Conservation (phyloP, 768 basidiomycete species). For the Pisolithus albus region DNA sequence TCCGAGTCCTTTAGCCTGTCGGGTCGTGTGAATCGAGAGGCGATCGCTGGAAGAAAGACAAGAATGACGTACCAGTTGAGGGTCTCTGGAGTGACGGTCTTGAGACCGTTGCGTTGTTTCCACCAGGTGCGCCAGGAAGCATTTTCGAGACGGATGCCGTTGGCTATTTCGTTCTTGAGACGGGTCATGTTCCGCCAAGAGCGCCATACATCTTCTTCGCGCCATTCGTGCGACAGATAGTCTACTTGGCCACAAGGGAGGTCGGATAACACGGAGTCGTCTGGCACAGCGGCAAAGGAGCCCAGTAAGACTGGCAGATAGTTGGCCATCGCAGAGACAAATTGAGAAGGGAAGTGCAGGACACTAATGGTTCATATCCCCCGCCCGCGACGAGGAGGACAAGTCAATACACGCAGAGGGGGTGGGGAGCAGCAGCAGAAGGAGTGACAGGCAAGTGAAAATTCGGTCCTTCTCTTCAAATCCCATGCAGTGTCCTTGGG, state of each 20-base stretch:
- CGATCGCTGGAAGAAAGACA: background rate
- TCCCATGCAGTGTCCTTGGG: background rate
- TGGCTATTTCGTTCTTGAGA: constrained; percentile 96
- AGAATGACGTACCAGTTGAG: constrained; percentile 82
- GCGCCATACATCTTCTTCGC: constrained; percentile 96
- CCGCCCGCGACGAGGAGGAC: no score
- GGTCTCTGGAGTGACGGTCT: constrained; percentile 93
- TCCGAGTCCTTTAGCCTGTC: constrained; percentile 97
- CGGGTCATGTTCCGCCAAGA: constrained; percentile 98
- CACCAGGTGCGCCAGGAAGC: constrained; percentile 99
- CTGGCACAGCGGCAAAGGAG: constrained; percentile 56
- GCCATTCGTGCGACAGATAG: constrained; percentile 97
- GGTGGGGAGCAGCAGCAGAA: background rate
- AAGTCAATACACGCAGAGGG: background rate
- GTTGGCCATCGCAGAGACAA: constrained; percentile 43
- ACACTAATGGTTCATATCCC: no score
- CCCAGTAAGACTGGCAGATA: constrained; percentile 66
- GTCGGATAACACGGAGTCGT: constrained; percentile 77
- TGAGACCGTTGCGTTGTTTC: constrained; percentile 95
- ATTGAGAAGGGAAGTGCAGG: background rate
- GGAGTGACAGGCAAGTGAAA: background rate
- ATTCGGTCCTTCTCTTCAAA: background rate
- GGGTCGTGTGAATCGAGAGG: constrained; percentile 6
- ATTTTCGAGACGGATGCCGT: constrained; percentile 92
- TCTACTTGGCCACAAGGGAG: constrained; percentile 92